Percentiles rank a stretch among this genome's conserved stretches.
Evolutionary conservation across 176 grass and related monocot species (phyloP).

Genomic region (Tuctoria greenei): DNA sequence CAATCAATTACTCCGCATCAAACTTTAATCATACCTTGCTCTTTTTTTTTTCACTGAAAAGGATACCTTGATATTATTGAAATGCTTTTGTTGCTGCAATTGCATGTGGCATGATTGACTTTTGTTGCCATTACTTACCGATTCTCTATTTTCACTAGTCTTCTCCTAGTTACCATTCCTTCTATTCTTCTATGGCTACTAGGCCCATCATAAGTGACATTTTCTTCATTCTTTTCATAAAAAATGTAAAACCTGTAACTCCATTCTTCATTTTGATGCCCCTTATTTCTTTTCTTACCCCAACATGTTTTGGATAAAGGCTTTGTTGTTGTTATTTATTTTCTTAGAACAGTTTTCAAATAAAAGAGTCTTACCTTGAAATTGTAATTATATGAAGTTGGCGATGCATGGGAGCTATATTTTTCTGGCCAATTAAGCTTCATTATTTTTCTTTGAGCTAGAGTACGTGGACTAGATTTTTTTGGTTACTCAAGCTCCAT

Average conservation of each 20-base stretch:
- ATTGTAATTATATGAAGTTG: background rate
- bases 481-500: background rate
- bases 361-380: background rate
- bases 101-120: background rate
- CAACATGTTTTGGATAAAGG: too few relatives aligned
- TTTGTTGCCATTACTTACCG: background rate
- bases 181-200: background rate
- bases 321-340: too few relatives aligned
- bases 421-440: background rate
- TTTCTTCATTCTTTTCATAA: background rate
- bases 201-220: background rate
- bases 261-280: background rate
- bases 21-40: background rate
- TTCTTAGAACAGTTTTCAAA: background rate
- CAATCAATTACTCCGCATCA: background rate
- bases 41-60: background rate
- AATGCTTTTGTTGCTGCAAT: slow-evolving; percentile 22
- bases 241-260: background rate
- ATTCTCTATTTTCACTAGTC: background rate
- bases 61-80: background rate
- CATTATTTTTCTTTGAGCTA: too few relatives aligned
- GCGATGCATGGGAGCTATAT: background rate
- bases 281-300: background rate
- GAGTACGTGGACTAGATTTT: background rate
- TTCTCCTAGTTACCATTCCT: background rate